Evolutionary conservation across 108 stramenopile species (phyloP).

Genomic region (Cylindrotheca closterium): DNA sequence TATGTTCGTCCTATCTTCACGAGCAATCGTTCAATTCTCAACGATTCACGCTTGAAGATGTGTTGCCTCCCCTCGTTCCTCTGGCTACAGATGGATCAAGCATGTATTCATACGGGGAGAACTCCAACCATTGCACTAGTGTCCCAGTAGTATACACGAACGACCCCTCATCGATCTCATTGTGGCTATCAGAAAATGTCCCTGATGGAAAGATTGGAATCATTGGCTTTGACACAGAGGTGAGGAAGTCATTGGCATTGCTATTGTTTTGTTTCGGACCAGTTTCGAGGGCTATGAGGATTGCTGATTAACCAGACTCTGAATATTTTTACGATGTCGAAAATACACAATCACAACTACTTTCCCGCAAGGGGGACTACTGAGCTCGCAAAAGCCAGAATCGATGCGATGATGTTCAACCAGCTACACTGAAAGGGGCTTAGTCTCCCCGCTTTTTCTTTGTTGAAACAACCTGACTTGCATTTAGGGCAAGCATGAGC

Average conservation of each 20-base stretch:
- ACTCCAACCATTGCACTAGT: neutral
- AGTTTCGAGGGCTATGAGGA: slow-evolving; percentile 10
- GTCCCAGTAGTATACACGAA: slow-evolving; percentile 63
- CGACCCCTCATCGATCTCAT: slow-evolving; percentile 37
- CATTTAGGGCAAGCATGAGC: neutral
- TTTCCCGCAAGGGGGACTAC: neutral
- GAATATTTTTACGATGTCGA: slow-evolving; percentile 3
- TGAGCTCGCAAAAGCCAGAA: neutral
- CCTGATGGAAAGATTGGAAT: slow-evolving; percentile 10
- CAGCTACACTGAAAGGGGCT: slow-evolving; percentile 43
- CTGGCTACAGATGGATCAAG: neutral
- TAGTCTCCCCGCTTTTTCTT: slow-evolving; percentile 23
- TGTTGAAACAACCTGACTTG: slow-evolving; percentile 14
- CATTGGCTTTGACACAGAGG: slow-evolving; percentile 43
- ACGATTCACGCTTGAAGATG: slow-evolving; percentile 12
- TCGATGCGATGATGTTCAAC: slow-evolving; percentile 8
- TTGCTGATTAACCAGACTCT: slow-evolving; percentile 29
- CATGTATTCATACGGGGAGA: neutral
- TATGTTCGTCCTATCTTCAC: neutral
- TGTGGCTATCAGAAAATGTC: slow-evolving; percentile 56
- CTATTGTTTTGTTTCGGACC: neutral
- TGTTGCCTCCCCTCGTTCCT: slow-evolving; percentile 9
- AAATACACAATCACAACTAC: slow-evolving; percentile 5
- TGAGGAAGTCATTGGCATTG: slow-evolving; percentile 9
- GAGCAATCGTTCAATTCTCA: slow-evolving; percentile 6